Evolutionary conservation across 1,284 basidiomycete species (phyloP), one percentile per base, ranked within the genome.

Genomic region (Cystobasidium sp.): DNA sequence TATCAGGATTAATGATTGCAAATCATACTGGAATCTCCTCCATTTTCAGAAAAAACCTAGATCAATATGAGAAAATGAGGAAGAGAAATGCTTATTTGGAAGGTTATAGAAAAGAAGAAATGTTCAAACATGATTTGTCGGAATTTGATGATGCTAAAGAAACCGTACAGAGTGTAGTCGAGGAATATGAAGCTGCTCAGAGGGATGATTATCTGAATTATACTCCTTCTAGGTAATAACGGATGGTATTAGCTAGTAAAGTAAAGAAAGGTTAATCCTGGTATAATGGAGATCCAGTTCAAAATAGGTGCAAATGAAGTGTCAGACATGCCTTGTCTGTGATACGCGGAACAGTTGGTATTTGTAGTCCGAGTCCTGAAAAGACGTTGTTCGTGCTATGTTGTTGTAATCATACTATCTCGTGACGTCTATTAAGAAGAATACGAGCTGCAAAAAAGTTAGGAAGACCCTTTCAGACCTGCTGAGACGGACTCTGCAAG

Each of bases 1-100:
- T 97, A 74, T 97, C 92, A 82, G 97, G 97, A 0, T 86, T 99
- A 75, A 99, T 99, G 97, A 88, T 99, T 68, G 97, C 96, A 14
- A 99, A 99, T 80, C 96, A 99, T 82, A 99, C 97, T 6, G 95
- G 94, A 78, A 94, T 99, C 76, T 93, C 92, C 44, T 93, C 92
- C 47, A 93, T 97, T 55, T 97, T 99, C 86, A 94, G 95, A 82
- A 89, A 94, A 7, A 97, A 95, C 88, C 85, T 98, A 68, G 92
- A 96, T 82, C 96, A 98, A 82, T 99, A 94, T 82, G 96, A 98
- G 81, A 86, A 89, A 66, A 85, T 99, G 64, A 85, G 89, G 75
- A 93, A 90, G 83, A 87, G 93, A 62, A 97, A 97, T 80, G 97
- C 96, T 1, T 99, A 97, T 83, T 83, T 99, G 83, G 94, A 98